Evolutionary conservation across 257 asterid species (phyloP), one percentile per base, ranked within the genome.

Genomic region (Paulownia fortunei): DNA sequence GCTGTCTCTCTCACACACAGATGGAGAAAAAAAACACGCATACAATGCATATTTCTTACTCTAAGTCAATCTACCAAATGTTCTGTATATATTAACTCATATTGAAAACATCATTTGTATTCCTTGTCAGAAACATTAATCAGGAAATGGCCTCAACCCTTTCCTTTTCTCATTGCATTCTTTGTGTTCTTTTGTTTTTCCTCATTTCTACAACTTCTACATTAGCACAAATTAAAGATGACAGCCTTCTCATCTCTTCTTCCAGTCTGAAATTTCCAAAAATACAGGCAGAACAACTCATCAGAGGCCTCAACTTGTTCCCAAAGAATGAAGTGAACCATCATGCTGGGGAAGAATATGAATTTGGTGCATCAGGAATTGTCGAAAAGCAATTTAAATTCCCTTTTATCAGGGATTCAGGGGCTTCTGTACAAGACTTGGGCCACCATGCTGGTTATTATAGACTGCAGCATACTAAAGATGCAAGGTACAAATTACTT

Each of bases 261-360:
- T 18, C 71, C 36, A 16, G 36, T 59, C 8, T 30, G 34, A 19
- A 73, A 6, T 39, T 41, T 63, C 80, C 77, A 7, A 63, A 58
- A 72, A 69, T 73, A 2, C 83, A 72, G 49, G 86, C 85, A 0
- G 82, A 82, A 74, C 78, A 67, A 18, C 42, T 82, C 47, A 86
- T 88, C 58, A 80, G 81, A 19, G 61, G 37, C n/a, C 80, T 84
- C 58, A 89, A 89, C 77, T 73, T 89, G 77, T 87, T 84, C 19
- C 91, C 93, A 30, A 47, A 76, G 46, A 89, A 79, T 6, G 84
- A 82, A 10, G 77, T 79, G 27, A 88, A 88, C 62, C 70, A 68
- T 37, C 24, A 74, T 62, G 23, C 19, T 3, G 23, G 46, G 51
- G 26, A 46, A 16, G 66, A 30, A 2, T n/a, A 36, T 16, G 52